Conservation (phyloP, 306 rosid species). For the Coriaria nepalensis region DNA sequence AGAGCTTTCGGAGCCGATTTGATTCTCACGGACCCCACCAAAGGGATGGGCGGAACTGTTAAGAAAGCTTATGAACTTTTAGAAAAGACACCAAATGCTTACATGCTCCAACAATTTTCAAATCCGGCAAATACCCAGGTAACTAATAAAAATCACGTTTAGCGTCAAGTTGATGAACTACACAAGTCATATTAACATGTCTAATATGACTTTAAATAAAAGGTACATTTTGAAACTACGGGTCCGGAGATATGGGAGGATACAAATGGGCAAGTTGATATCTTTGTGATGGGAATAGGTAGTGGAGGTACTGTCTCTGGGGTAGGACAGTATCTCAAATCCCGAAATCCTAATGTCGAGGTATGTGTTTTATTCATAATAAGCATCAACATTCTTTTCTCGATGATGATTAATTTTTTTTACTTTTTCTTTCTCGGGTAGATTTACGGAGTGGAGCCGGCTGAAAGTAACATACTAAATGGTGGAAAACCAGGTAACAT, state of each 20-base stretch:
- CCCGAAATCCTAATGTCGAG: slow-evolving; percentile 75
- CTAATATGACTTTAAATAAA: background rate
- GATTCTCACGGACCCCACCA: slow-evolving; percentile 71
- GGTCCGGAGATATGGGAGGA: slow-evolving; percentile 99
- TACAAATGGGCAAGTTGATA: slow-evolving; percentile 81
- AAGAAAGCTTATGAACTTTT: slow-evolving; percentile 75
- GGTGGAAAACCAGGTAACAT: slow-evolving; percentile 88
- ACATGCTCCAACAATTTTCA: slow-evolving; percentile 80
- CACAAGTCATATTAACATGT: too few species aligned
- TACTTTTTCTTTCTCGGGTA: slow-evolving; percentile 8
- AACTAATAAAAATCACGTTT: background rate
- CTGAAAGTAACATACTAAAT: slow-evolving; percentile 75
- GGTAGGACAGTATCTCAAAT: slow-evolving; percentile 91
- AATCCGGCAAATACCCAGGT: slow-evolving; percentile 81
- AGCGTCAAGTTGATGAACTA: too few species aligned
- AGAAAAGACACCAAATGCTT: slow-evolving; percentile 65
- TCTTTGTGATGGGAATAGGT: slow-evolving; percentile 96
- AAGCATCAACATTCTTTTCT: background rate
- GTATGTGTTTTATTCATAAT: slow-evolving; percentile 17
- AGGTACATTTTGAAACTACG: slow-evolving; percentile 95
- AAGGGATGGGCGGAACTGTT: slow-evolving; percentile 73
- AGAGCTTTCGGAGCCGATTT: slow-evolving; percentile 88
- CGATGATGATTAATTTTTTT: slow-evolving; percentile 11
- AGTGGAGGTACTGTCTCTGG: slow-evolving; percentile 97
- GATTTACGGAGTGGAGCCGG: slow-evolving; percentile 89